Evolutionary conservation across 257 asterid species (phyloP), one percentile per base, ranked within the genome.

Genomic region (Solanum rostratum): DNA sequence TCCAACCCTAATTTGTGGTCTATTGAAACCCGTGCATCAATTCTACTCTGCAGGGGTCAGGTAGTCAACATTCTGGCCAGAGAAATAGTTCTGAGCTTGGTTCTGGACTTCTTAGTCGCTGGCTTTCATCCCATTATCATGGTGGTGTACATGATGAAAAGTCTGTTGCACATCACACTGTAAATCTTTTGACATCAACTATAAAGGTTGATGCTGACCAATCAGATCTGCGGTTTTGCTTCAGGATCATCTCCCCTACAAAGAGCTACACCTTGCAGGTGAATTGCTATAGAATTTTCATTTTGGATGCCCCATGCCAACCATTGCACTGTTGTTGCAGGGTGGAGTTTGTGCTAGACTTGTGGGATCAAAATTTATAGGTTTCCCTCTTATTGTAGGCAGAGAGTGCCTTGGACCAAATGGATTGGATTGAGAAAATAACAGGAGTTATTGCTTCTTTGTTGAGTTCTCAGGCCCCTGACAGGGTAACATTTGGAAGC

Each of bases 351-450:
- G 63, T 49, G 62, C 62, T 76, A 76, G 82, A 76, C 62, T 50
- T 71, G 84, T 80, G 66, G 70, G 86, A 79, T 30, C 68, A 84
- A 65, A 74, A 81, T 87, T 84, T 70, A 79, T 79, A 39, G 15
- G 84, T 85, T 89, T 90, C 79, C 86, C 85, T 84, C 90, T 91
- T 81, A 55, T 85, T 90, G 92, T 95, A 97, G 98, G 99, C 99
- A 70, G 99, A 97, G 91, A 97, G 98, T 89, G 94, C 98, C 86
- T 89, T 94, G 85, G 99, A 97, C 91, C 99, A 95, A 90, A 97
- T 95, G 99, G 99, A 94, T 86, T 97, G 99, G 99, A 93, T 97
- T 81, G 99, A 97, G 92, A 97, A 97, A 90, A 97, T 97, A 66
- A 97, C 99, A 1, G 99, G 99, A 82, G 99, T 95, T 84, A 95